phyloP scores from a whole-genome alignment of 352 stramenopile species.

The Phytophthora niederhauseri region DNA sequence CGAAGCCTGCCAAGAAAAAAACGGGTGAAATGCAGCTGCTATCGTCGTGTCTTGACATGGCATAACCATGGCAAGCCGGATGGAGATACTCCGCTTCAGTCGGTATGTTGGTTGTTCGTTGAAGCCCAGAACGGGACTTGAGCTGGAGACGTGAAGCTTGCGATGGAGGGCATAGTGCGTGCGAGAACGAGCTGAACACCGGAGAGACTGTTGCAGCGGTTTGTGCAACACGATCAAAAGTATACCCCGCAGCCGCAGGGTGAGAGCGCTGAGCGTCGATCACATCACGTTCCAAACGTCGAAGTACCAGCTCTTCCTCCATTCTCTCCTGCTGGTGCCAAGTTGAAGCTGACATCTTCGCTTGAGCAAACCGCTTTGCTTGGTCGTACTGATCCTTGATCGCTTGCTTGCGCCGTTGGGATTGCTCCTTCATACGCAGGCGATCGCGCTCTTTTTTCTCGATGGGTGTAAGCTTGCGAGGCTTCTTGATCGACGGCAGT shows the following conservation, averaged over 20 bases:
- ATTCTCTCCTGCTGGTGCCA: constrained; percentile 57
- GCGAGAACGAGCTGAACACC: constrained; percentile 63
- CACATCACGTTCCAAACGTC: constrained; percentile 63
- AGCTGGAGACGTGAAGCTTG: constrained; percentile 29
- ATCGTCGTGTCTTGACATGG: constrained; percentile 52
- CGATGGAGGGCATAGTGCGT: constrained; percentile 46
- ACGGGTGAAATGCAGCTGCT: constrained; percentile 56
- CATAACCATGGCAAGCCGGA: constrained; percentile 63
- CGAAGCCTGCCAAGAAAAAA: constrained; percentile 66
- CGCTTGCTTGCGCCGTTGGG: constrained; percentile 40
- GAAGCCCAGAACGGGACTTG: constrained; percentile 23
- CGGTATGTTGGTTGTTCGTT: constrained; percentile 19
- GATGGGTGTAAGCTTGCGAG: constrained; percentile 44
- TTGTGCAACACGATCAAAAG: constrained; percentile 30
- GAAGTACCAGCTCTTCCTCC: constrained; percentile 75
- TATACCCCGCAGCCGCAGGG: constrained; percentile 60
- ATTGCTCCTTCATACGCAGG: constrained; percentile 57
- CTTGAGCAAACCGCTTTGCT: constrained; percentile 32
- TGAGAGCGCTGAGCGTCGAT: constrained; percentile 60
- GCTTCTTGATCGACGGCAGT: constrained; percentile 22
- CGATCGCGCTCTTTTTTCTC: constrained; percentile 61
- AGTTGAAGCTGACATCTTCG: constrained; percentile 28
- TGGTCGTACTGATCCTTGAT: constrained; percentile 43
- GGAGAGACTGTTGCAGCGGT: constrained; percentile 35
- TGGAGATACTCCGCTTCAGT: constrained; percentile 46